Base-by-base conservation (phyloP, 2,329 filamentous ascomycete genomes). In the Tolypocladium paradoxum region DNA sequence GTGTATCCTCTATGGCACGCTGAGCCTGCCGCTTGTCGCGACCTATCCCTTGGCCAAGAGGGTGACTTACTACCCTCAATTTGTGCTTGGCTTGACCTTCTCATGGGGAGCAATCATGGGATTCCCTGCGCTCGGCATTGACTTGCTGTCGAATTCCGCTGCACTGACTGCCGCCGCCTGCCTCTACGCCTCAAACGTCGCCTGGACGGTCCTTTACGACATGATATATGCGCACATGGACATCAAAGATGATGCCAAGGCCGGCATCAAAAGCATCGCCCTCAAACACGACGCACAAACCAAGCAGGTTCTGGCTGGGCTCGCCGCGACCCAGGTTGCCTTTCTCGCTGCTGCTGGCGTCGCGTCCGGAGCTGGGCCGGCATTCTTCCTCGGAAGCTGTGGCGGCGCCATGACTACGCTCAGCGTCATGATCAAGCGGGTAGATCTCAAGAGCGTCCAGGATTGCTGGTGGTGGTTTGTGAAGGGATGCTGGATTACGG, bases 201-300 rank as follows among this genome's bases (percentile, higher is more conserved):
- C 88, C 3, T 95, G 90, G 90, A 95, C 89, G 0, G 78, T 95
- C 29, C 71, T 95, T 38, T 95, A 95, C 67, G 90, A 95, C 67
- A 95, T 93, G 82, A 90, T 95, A 34, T 95, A 95, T 68, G 90
- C 90, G 16, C 90, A 95, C 66, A 92, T 93, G 84, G 90, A 95
- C 62, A 86, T 92, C 67, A 85, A 85, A 63, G 89, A 95, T 61
- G 90, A 95, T 64, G 83, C 77, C 56, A 90, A 90, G 68, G 89
- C 85, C 0, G 90, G 90, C 9, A 93, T 95, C 71, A 95, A 92
- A 74, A 89, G 85, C 63, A 93, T 95, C 60, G 90, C 87, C 1
- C 73, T 95, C 38, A 85, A 86, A 65, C 88, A 95, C 60, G 85
- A 88, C 57, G 76, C 79, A 6, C 78, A 90, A 56, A 91, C 88